Evolutionary conservation across 2,329 filamentous ascomycete species (phyloP), one percentile per base, ranked within the genome.

Genomic region (Colletotrichum sublineola): DNA sequence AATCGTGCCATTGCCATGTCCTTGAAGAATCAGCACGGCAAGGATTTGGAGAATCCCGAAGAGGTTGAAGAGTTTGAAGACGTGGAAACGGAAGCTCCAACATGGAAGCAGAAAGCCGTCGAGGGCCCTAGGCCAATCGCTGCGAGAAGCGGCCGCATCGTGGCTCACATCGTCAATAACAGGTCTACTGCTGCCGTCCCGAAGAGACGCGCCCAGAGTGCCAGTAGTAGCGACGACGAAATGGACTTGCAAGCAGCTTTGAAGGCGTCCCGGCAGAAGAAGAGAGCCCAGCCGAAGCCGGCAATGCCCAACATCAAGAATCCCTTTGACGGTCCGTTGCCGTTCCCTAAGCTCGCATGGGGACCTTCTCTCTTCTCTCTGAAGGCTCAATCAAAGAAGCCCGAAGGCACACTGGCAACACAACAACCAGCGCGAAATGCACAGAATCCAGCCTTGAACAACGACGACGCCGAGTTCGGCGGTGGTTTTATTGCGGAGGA

Each of bases 341-440:
- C 96, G 0, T 99, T 99, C 78, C 95, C 97, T 76, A 96, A 94
- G 78, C 86, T 97, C 1, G 90, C 93, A 56, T 91, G 88, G 86
- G 91, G 89, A 63, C 91, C 89, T 2, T 88, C 86, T 1, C 84
- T 91, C 2, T 91, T 90, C 72, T 82, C 81, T 6, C 86, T 84
- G 74, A 85, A 84, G 67, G 73, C 75, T 8, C 73, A 55, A 29
- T n/a, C 65, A 12, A 63, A 63, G 38, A 72, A 67, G 62, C n/a
- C 50, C 11, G 48, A 67, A 57, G 31, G 24, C 31, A 14, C n/a
- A 18, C 38, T 42, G 3, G 5, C 60, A 3, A 40, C 63, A 2
- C 74, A 76, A 5, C 73, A 78, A 33, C 46, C 63, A 15, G 20
- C 61, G 4, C 46, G 40, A 57, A 69, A n/a, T 18, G n/a, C 14